Evolutionary conservation across 768 basidiomycete genomes (phyloP), one percentile per base, ranked within the genome.

Genomic region (Mycena galopus): DNA sequence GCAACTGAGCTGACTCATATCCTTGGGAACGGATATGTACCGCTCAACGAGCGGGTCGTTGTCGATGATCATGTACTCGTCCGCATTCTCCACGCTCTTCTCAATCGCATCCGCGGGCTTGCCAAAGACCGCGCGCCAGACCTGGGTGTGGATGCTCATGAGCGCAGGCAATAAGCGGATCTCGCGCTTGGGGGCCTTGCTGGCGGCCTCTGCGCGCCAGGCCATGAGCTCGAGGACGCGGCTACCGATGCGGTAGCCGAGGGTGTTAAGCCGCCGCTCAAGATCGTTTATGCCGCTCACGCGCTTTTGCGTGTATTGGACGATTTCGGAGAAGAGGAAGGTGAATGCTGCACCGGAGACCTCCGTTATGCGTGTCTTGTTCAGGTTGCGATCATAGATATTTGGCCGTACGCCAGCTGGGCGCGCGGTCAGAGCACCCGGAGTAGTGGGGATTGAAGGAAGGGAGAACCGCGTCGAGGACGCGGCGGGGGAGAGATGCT

Each of bases 31-130:
- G 35, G 96, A 96, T 71, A 99, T 95, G 75, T 95, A 88, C 70
- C 95, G 91, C 73, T 98, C 97, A 74, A 98, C 87, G 25, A 93
- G 89, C 12, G 98, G 97, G 79, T 97, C 94, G 81, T 99, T 98
- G 86, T 98, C 94, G 71, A 97, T 94, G 75, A 99, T 94, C 98
- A 99, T 99, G 83, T 98, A 99, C 87, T 99, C 98, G 79, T 99
- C 97, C 23, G 94, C 92, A 70, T 97, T 96, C 81, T 98, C 96
- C 0, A 98, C 95, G 75, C 95, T 96, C 84, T 96, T 94, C 82
- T 99, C 97, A 67, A 99, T 91, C 2, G 94, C 96, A 79, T 98
- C 97, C 25, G 98, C 98, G 12, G 96, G 88, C 80, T 93, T 94
- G 11, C 96, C 96, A 78, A 97, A 99, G 21, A 97, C 93, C 33